Conservation (phyloP, 2,329 filamentous ascomycete genomes). For the Aspergillus sp. region DNA sequence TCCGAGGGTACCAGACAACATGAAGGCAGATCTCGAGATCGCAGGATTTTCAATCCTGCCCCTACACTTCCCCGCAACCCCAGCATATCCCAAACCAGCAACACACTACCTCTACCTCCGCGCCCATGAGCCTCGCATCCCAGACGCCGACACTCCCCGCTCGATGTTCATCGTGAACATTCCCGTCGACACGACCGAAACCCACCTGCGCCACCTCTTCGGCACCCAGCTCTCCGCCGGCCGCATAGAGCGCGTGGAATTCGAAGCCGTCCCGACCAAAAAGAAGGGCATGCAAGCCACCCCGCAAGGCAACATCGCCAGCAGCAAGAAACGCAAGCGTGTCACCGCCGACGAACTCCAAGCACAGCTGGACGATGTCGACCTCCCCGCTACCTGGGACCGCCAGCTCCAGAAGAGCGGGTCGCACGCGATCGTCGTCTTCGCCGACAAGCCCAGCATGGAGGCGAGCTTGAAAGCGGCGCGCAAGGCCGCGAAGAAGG, state of each 20-base stretch:
- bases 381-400: conserved; percentile 73
- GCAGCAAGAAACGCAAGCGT: conserved; percentile 59
- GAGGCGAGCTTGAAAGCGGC: conserved; percentile 76
- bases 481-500: conserved; percentile 54
- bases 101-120: conserved; percentile 87
- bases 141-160: conserved; percentile 71
- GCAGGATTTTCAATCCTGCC: conserved; percentile 70
- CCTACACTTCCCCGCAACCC: conserved; percentile 64
- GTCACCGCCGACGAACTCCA: conserved; percentile 52
- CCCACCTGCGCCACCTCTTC: conserved; percentile 76
- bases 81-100: conserved; percentile 63
- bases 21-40: conserved; percentile 47
- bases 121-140: conserved; percentile 76
- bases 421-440: conserved; percentile 75
- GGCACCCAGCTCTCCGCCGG: conserved; percentile 72
- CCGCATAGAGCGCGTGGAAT: conserved; percentile 74
- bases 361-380: conserved; percentile 60
- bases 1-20: conserved; percentile 23
- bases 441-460: conserved; percentile 80
- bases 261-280: conserved; percentile 59
- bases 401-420: conserved; percentile 71
- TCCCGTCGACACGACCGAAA: conserved; percentile 78
- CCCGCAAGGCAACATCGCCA: conserved; percentile 28
- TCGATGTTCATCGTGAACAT: conserved; percentile 91
- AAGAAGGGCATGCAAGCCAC: conserved; percentile 23